Base-by-base conservation (phyloP, 2,329 filamentous ascomycete species). In the Penicillium thymicola region DNA sequence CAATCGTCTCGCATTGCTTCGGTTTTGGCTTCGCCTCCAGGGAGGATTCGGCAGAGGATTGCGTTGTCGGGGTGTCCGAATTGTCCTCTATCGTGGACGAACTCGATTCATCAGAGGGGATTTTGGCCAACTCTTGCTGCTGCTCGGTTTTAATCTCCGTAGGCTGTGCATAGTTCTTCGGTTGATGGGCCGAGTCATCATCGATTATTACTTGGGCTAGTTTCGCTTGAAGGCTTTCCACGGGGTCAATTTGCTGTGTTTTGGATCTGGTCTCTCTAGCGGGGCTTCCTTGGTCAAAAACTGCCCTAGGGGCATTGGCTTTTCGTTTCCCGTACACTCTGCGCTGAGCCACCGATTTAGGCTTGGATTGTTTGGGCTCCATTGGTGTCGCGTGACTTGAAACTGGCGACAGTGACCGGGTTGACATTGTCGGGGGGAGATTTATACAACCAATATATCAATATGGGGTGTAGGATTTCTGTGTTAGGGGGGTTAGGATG, bases 291-390 rank as follows among this genome's bases (percentile, higher is more conserved):
- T 72, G 60, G 14, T 72, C 72, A 16, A 75, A 68, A 1, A 74
- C 72, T 4, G 72, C 71, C n/a, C 68, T 62, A 0, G 73, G 68
- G 3, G 72, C 69, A 59, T 74, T 69, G 18, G 59, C 65, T 36
- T 62, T 66, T 46, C 68, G 61, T 48, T 74, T 74, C 13, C 72
- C 73, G 38, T 75, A 74, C 11, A 75, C 73, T 54, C 63, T 68
- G 48, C 67, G 63, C 21, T 70, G 68, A 7, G 67, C 59, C 27
- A 63, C 58, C 46, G 67, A 59, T 32, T 66, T 70, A 32, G 67
- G 58, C n/a, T 60, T 55, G 38, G 62, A 54, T 60, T 27, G 49
- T 36, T 66, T 62, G 30, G 64, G 53, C 38, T 55, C 58, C 54
- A 52, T 57, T 41, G 48, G 18, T 51, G 61, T 67, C 52, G 64